Evolutionary conservation across 1,284 basidiomycete genomes (phyloP).

Genomic region (Ceratorhiza oryzae-sativae): DNA sequence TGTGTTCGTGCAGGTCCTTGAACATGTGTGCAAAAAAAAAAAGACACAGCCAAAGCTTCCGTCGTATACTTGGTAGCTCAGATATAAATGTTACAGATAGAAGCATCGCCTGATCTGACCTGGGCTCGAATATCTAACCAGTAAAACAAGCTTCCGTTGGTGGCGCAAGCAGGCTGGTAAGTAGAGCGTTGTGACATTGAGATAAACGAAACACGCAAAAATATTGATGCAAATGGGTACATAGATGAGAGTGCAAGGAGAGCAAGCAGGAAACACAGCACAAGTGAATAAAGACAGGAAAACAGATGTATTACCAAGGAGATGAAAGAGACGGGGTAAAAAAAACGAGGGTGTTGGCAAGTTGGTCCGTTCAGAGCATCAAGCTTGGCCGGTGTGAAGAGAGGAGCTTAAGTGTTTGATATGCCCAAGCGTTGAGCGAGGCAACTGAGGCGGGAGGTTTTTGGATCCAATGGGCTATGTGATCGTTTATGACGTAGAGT

Average conservation of each 20-base stretch:
- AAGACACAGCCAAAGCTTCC: too few species aligned
- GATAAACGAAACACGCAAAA: not conserved
- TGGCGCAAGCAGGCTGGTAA: too few species aligned
- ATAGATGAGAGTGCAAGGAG: constrained; percentile 30
- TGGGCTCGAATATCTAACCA: too few species aligned
- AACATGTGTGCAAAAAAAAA: too few species aligned
- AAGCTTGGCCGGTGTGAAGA: constrained; percentile 11
- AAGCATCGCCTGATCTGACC: too few species aligned
- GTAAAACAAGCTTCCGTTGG: too few species aligned
- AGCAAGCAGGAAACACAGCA: not conserved
- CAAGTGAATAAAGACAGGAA: constrained; percentile 19
- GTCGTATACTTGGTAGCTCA: too few species aligned
- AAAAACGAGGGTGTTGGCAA: not conserved
- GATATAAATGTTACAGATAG: too few species aligned
- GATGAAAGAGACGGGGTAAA: not conserved
- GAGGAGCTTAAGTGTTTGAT: not conserved
- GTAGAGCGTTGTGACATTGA: constrained; percentile 8
- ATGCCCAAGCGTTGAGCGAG: not conserved
- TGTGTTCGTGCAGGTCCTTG: too few species aligned
- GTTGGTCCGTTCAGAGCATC: not conserved
- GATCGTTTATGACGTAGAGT: not conserved
- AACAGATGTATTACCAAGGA: constrained; percentile 6
- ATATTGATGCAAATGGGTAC: constrained; percentile 27
- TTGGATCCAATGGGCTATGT: constrained; percentile 1
- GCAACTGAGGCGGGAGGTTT: too few species aligned